Percentiles rank a stretch among this genome's conserved stretches.
These are phyloP conservation scores for Hypoxylon sp. DNA, from an alignment of 2,329 filamentous ascomycete genomes.

Conservation along the genomic window DNA sequence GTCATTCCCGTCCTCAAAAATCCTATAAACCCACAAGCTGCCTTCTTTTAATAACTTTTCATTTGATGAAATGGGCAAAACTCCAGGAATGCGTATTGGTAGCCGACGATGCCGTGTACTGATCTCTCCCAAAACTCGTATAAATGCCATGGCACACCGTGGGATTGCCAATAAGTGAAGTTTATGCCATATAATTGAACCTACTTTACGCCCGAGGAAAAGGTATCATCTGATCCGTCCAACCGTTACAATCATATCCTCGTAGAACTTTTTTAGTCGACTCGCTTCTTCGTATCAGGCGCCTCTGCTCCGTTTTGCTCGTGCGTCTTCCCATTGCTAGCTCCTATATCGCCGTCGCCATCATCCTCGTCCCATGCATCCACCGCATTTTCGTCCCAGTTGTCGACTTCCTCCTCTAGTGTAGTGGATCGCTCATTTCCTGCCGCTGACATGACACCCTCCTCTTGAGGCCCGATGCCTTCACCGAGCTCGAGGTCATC, in stretches of 20 bases:
- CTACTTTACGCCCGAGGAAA: conserved; percentile 46
- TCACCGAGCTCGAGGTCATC: conserved; percentile 84
- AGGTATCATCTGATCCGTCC: conserved; percentile 49
- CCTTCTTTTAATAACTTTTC: not conserved
- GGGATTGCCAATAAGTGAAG: conserved; percentile 22
- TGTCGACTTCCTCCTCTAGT: conserved; percentile 88
- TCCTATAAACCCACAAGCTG: conserved; percentile 6
- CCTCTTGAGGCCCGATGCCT: conserved; percentile 70
- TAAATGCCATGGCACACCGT: conserved; percentile 41
- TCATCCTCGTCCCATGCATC: conserved; percentile 71
- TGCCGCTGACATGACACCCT: conserved; percentile 67
- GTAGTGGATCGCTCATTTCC: conserved; percentile 55
- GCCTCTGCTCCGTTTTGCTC: conserved; percentile 51
- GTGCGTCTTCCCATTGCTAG: conserved; percentile 47
- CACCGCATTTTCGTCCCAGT: conserved; percentile 89
- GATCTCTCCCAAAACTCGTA: conserved; percentile 45
- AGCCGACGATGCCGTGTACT: conserved; percentile 31
- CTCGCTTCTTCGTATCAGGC: conserved; percentile 54
- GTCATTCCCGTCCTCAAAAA: conserved; percentile 2
- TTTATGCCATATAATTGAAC: conserved; percentile 39
- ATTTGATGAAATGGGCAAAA: conserved; percentile 8
- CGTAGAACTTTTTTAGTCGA: conserved; percentile 50
- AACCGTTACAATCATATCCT: conserved; percentile 41
- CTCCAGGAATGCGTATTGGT: conserved; percentile 21
- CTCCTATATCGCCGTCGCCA: conserved; percentile 52